phyloP scores from a whole-genome alignment of 1,284 basidiomycete genomes.

The Moesziomyces sp. region DNA sequence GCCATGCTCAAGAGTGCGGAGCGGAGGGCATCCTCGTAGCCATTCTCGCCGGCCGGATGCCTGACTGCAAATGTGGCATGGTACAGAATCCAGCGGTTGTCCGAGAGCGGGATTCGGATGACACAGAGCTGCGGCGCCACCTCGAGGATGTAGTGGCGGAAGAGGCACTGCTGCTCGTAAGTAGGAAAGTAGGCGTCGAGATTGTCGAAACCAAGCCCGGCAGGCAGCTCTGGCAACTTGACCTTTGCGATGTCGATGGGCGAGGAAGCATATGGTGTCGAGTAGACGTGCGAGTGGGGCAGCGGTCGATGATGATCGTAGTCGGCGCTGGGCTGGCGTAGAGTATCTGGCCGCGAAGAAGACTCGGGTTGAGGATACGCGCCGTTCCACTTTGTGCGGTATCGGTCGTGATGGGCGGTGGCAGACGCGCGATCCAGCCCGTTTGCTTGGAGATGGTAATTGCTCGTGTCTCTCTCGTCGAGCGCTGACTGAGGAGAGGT shows the following conservation, averaged over 20 bases:
- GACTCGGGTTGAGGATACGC: background rate
- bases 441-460: slow-evolving; percentile 1
- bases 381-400: slow-evolving; percentile 4
- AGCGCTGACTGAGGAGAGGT: slow-evolving; percentile 21
- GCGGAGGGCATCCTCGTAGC: slow-evolving; percentile 41
- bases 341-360: background rate
- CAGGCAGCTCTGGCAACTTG: slow-evolving; percentile 31
- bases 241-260: slow-evolving; percentile 35
- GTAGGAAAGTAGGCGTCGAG: slow-evolving; percentile 44
- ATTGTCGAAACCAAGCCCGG: slow-evolving; percentile 40
- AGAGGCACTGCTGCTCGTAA: slow-evolving; percentile 40
- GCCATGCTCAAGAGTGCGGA: slow-evolving; percentile 42
- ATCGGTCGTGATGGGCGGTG: slow-evolving; percentile 25
- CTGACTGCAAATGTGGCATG: slow-evolving; percentile 38
- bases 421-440: slow-evolving; percentile 19
- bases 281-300: slow-evolving; percentile 1
- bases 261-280: slow-evolving; percentile 10
- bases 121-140: slow-evolving; percentile 43
- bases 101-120: slow-evolving; percentile 27
- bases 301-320: slow-evolving; percentile 31
- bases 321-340: slow-evolving; percentile 6
- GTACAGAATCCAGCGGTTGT: slow-evolving; percentile 44
- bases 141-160: slow-evolving; percentile 43
- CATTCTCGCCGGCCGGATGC: slow-evolving; percentile 30
- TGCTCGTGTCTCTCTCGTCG: slow-evolving; percentile 2